A percentile compares a stretch with the other conserved stretches of the same genome.
phyloP scores from a whole-genome alignment of 1,284 basidiomycete species.

The Fomitopsis palustris region DNA sequence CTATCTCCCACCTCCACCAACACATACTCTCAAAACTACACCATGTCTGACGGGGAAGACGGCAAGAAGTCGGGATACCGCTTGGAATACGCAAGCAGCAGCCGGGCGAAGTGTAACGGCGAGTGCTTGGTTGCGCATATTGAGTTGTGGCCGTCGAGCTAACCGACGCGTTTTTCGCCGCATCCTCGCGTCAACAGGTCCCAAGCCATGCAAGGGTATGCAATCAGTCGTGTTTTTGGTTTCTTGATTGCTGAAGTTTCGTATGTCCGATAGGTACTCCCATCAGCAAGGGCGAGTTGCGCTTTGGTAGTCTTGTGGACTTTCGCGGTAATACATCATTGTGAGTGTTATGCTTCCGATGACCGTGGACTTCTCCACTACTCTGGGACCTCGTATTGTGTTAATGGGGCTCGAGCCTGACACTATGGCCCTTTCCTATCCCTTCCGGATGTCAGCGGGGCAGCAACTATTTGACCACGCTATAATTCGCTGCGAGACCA shows the following conservation, averaged over 20 bases:
- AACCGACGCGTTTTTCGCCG: constrained; percentile 28
- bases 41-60: constrained; percentile 57
- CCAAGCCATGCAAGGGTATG: constrained; percentile 72
- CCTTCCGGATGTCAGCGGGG: too few relatives aligned
- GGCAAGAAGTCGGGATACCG: constrained; percentile 64
- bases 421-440: too few relatives aligned
- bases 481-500: too few relatives aligned
- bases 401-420: not conserved
- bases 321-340: constrained; percentile 69
- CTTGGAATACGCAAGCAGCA: constrained; percentile 68
- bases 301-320: constrained; percentile 77
- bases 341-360: constrained; percentile 39
- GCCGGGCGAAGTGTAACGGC: constrained; percentile 84
- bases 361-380: not conserved
- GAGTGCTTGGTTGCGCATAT: constrained; percentile 25
- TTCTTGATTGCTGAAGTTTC: constrained; percentile 10
- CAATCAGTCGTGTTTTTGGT: constrained; percentile 19
- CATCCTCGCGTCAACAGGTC: constrained; percentile 44
- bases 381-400: not conserved
- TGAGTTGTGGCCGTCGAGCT: constrained; percentile 12
- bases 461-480: too few relatives aligned
- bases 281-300: constrained; percentile 70
- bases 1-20: constrained; percentile 18
- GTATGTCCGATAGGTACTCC: constrained; percentile 47
- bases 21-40: constrained; percentile 21